Evolutionary conservation across 2,329 filamentous ascomycete species (phyloP), one percentile per base, ranked within the genome.

Genomic region (Colletotrichum caudatum): DNA sequence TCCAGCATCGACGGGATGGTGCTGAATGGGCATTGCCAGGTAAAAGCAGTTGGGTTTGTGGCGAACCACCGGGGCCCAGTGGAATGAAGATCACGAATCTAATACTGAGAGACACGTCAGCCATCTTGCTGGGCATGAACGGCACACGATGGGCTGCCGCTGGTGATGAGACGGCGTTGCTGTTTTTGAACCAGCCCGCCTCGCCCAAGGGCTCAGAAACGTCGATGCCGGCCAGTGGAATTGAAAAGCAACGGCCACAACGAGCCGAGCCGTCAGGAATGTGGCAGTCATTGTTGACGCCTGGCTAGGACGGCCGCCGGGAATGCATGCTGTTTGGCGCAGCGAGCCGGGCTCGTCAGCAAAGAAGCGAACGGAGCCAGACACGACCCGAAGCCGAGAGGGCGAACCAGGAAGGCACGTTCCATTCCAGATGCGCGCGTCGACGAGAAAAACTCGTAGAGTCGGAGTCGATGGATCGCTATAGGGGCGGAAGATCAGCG

Each of bases 51-150:
- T 4, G 58, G 29, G 20, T 29, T 6, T 35, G 20, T 23, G 16
- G 5, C 11, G 33, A 4, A 6, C 8, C 6, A 26, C 6, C 44
- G 14, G 9, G 46, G 3, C 14, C n/a, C 1, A n/a, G 35, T 12
- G 20, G 3, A 23, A 14, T 11, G 44, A 16, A 7, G 3, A 39
- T 2, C 18, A 62, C 16, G 18, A 29, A 9, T 9, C n/a, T 37
- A n/a, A 16, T 46, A 46, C 4, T 33, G 23, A 35, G 8, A 26
- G 51, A 37, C 44, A 48, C 29, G 29, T 39, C 64, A 11, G 35
- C 46, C 58, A 58, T 53, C 44, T 37, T 63, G 64, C 35, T 44
- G 29, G 58, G 58, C 51, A 23, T 53, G 64, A 68, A 48, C 64
- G 37, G 64, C 51, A 29, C 20, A 11, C 26, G 44, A 51, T 51